Conservation (phyloP, 768 basidiomycete species). For the Chalciporus chontae region DNA sequence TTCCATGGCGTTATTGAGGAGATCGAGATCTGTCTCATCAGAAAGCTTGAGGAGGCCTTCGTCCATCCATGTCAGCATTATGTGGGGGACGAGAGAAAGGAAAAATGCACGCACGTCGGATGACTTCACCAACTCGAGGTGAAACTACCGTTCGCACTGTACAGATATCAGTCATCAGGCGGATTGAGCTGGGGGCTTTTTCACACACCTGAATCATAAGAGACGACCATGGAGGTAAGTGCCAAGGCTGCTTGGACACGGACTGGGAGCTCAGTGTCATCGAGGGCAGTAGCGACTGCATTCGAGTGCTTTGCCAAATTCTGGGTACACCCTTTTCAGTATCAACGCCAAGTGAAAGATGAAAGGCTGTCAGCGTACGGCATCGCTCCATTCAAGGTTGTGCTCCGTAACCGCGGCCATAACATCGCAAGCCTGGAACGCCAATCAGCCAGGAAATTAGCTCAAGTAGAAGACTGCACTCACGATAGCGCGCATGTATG, state of each 20-base stretch:
- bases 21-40: constrained; percentile 88
- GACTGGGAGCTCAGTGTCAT: constrained; percentile 79
- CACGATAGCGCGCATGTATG: constrained; percentile 77
- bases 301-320: constrained; percentile 61
- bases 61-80: neutral
- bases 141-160: constrained; percentile 66
- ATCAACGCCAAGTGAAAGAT: neutral
- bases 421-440: constrained; percentile 70
- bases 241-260: constrained; percentile 80
- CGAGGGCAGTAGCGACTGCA: constrained; percentile 62
- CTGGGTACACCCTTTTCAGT: constrained; percentile 31
- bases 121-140: constrained; percentile 80
- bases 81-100: neutral
- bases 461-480: constrained; percentile 26
- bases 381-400: constrained; percentile 60
- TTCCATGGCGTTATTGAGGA: constrained; percentile 80
- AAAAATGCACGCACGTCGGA: constrained; percentile 55
- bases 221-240: constrained; percentile 69
- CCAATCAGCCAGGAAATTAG: neutral
- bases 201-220: constrained; percentile 57
- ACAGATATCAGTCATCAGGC: neutral
- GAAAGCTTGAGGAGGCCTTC: constrained; percentile 82
- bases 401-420: constrained; percentile 69
- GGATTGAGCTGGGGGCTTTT: neutral
- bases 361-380: constrained; percentile 37